Percentiles rank a stretch among this genome's conserved stretches.
Evolutionary conservation across 129 eudicot species (phyloP).

Genomic region (Heracleum sosnowskyi): DNA sequence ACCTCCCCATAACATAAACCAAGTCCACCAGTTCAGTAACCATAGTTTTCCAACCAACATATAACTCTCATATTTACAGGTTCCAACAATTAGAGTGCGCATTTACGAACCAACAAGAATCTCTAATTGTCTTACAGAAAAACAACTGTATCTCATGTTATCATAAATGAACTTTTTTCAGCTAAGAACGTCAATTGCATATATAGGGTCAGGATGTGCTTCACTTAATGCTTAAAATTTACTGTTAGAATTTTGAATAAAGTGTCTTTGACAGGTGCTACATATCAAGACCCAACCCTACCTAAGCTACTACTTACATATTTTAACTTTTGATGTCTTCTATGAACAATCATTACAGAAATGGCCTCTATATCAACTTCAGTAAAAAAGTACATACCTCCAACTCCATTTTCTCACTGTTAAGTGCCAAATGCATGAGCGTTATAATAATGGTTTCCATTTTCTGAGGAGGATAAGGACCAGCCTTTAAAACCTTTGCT

Average conservation of each 20-base stretch:
- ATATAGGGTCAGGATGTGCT: neutral
- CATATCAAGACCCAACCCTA: neutral
- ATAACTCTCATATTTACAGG: no score
- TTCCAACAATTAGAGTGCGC: neutral
- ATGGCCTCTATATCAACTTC: neutral
- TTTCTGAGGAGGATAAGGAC: constrained; percentile 56
- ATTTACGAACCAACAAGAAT: neutral
- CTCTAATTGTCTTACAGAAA: neutral
- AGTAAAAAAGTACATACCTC: constrained; percentile 45
- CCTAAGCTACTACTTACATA: neutral
- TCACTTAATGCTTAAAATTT: neutral
- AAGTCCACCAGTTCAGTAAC: neutral
- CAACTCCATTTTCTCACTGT: constrained; percentile 79
- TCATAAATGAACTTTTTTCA: neutral
- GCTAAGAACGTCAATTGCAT: neutral
- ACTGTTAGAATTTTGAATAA: neutral
- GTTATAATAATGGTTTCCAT: constrained; percentile 81
- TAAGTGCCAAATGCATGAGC: constrained; percentile 67
- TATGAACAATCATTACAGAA: neutral
- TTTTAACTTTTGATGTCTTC: neutral
- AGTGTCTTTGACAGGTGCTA: neutral
- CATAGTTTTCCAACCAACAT: neutral
- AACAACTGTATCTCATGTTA: no score
- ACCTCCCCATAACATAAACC: no score
- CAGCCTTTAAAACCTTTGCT: constrained; percentile 66